These are phyloP conservation scores for Kodamaea kaohsiungensis DNA, from an alignment of 805 yeast species.

Conservation along the genomic window DNA sequence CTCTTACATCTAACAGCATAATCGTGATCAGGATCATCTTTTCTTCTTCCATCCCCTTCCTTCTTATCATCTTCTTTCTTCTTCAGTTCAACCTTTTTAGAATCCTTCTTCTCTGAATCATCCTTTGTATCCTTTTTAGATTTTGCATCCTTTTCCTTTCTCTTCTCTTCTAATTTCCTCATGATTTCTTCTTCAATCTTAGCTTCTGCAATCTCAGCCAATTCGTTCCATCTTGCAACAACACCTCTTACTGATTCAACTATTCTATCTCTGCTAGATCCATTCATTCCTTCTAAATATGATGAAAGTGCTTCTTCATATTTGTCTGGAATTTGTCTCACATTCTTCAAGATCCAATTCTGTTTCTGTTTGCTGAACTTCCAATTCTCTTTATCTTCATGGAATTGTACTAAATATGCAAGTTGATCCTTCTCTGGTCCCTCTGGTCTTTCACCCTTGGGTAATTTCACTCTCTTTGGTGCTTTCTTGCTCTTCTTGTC, in stretches of 20 bases:
- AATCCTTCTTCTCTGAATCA: slow-evolving; percentile 11
- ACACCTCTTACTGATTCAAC: slow-evolving; percentile 48
- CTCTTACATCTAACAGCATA: slow-evolving; percentile 44
- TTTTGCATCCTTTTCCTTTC: slow-evolving; percentile 16
- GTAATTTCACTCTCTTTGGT: slow-evolving; percentile 68
- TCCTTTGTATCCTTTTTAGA: slow-evolving; percentile 19
- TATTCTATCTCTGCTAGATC: slow-evolving; percentile 64
- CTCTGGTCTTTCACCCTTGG: slow-evolving; percentile 65
- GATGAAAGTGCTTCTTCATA: slow-evolving; percentile 52
- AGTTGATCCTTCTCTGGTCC: slow-evolving; percentile 81
- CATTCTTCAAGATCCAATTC: slow-evolving; percentile 75
- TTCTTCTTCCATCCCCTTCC: slow-evolving; percentile 10
- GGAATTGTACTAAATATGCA: slow-evolving; percentile 59
- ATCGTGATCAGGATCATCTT: slow-evolving; percentile 31
- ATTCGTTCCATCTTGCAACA: slow-evolving; percentile 57
- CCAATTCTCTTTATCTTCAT: slow-evolving; percentile 62
- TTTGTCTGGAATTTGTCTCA: slow-evolving; percentile 50
- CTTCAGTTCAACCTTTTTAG: slow-evolving; percentile 11
- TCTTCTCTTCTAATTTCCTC: slow-evolving; percentile 23
- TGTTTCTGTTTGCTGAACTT: slow-evolving; percentile 86
- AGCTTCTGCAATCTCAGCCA: slow-evolving; percentile 43
- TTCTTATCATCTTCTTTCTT: slow-evolving; percentile 16
- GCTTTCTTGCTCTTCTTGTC: slow-evolving; percentile 46
- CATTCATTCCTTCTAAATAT: slow-evolving; percentile 65
- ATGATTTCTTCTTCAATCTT: slow-evolving; percentile 39